Conservation (phyloP, 2,329 filamentous ascomycete genomes). For the Trichophyton simii region DNA sequence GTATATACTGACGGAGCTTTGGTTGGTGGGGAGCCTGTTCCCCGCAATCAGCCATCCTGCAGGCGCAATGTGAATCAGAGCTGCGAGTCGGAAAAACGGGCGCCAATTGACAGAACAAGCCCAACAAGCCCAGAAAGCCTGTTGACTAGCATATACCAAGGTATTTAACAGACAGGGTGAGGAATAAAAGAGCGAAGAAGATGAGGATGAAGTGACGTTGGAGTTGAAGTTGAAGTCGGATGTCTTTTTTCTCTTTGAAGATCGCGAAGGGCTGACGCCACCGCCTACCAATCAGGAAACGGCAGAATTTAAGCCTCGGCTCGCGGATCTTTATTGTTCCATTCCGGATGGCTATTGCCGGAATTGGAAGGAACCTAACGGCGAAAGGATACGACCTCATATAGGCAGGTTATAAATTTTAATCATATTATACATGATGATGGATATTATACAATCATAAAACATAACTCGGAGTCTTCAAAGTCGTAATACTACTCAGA, state of each 20-base stretch:
- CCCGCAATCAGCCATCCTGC: conserved; percentile 7
- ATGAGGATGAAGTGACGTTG: neutral
- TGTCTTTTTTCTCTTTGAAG: neutral
- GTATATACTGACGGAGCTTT: conserved; percentile 11
- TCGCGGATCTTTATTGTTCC: neutral
- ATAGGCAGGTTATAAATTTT: too few species aligned
- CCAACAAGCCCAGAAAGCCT: neutral
- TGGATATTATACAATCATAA: neutral
- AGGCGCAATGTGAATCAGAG: neutral
- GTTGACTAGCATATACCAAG: neutral
- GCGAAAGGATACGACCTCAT: too few species aligned
- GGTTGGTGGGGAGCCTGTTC: conserved; percentile 4
- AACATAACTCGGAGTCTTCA: neutral
- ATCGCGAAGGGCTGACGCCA: neutral
- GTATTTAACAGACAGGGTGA: neutral
- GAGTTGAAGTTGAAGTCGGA: neutral
- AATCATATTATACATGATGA: neutral
- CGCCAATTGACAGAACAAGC: neutral
- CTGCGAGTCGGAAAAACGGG: neutral
- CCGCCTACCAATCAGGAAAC: neutral
- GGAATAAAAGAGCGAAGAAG: neutral
- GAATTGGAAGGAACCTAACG: neutral
- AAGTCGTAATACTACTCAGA: neutral
- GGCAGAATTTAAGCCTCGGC: neutral
- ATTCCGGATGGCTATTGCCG: neutral